phyloP scores from a whole-genome alignment of 768 basidiomycete genomes.

The Rhodotorula taiwanensis region DNA sequence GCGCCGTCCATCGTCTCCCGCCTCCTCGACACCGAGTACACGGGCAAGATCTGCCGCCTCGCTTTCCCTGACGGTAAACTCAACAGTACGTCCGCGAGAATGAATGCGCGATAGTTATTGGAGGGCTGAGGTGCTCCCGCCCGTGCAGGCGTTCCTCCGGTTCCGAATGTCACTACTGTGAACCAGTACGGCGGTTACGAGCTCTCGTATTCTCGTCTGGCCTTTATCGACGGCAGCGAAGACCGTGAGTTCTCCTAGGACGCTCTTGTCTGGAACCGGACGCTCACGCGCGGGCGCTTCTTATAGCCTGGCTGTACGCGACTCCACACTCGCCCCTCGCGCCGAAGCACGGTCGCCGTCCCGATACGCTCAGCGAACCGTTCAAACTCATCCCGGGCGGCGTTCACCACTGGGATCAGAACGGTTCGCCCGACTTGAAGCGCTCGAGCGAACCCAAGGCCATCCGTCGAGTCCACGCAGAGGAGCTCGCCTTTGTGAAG shows the following conservation, averaged over 20 bases:
- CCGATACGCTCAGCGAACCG: slow-evolving; percentile 66
- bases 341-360: slow-evolving; percentile 48
- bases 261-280: background rate
- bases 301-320: slow-evolving; percentile 36
- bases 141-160: slow-evolving; percentile 17
- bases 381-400: slow-evolving; percentile 70
- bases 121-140: too few relatives aligned
- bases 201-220: slow-evolving; percentile 12
- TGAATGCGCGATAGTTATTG: too few relatives aligned
- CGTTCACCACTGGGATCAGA: slow-evolving; percentile 61
- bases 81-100: slow-evolving; percentile 17
- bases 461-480: slow-evolving; percentile 70
- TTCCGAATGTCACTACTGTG: slow-evolving; percentile 25
- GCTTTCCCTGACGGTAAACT: slow-evolving; percentile 45
- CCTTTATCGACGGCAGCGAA: slow-evolving; percentile 38
- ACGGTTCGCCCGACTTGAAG: slow-evolving; percentile 57
- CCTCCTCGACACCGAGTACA: slow-evolving; percentile 64
- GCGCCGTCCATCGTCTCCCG: slow-evolving; percentile 72
- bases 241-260: slow-evolving; percentile 26
- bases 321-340: slow-evolving; percentile 48
- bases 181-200: slow-evolving; percentile 36
- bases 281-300: too few relatives aligned
- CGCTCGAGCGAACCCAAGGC: slow-evolving; percentile 61
- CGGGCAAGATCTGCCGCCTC: slow-evolving; percentile 61
- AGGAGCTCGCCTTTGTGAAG: slow-evolving; percentile 71